These are phyloP conservation scores for Plasmodium malariae DNA, from an alignment of 169 alveolate genomes.

Conservation along the genomic window DNA sequence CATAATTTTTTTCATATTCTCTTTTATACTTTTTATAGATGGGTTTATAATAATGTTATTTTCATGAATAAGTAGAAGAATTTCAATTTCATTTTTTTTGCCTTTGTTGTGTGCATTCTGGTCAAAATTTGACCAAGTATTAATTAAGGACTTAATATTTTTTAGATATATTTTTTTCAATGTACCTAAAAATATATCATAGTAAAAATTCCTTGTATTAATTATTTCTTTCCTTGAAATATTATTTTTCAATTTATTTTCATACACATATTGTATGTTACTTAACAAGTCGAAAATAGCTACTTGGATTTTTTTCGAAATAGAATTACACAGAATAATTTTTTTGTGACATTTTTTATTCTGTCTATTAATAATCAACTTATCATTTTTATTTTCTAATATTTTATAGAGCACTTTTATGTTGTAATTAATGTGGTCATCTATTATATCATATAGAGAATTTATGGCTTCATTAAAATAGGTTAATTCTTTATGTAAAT, in stretches of 20 bases:
- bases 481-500: constrained; percentile 36
- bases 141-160: constrained; percentile 50
- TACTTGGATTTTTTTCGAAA: constrained; percentile 68
- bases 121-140: constrained; percentile 54
- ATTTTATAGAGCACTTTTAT: constrained; percentile 38
- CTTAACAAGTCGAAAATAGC: constrained; percentile 67
- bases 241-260: constrained; percentile 48
- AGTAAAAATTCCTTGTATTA: constrained; percentile 48
- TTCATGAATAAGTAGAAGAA: constrained; percentile 49
- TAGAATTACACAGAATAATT: constrained; percentile 53
- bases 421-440: constrained; percentile 65
- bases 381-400: constrained; percentile 42
- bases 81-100: constrained; percentile 34
- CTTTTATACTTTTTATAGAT: constrained; percentile 58
- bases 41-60: constrained; percentile 71
- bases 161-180: constrained; percentile 57
- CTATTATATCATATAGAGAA: constrained; percentile 62
- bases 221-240: constrained; percentile 60
- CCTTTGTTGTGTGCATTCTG: background rate
- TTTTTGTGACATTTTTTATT: constrained; percentile 42
- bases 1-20: constrained; percentile 62
- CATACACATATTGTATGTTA: constrained; percentile 76
- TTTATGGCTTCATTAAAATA: constrained; percentile 68
- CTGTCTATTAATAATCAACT: constrained; percentile 38
- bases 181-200: constrained; percentile 36